Evolutionary conservation across 2,329 filamentous ascomycete genomes (phyloP).

Genomic region (Aspergillus tanneri): DNA sequence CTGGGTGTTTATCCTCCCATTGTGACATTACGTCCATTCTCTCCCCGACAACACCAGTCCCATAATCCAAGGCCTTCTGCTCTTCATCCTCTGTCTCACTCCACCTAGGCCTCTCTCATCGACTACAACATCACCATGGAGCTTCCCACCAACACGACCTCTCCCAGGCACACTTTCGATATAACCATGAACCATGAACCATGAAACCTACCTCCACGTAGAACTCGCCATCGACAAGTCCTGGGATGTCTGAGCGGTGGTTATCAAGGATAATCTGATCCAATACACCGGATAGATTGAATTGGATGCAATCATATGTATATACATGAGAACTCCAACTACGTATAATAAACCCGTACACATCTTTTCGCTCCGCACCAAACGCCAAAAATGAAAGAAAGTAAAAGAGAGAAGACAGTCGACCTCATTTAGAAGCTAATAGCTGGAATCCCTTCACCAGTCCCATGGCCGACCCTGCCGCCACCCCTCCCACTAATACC

Average conservation of each 20-base stretch:
- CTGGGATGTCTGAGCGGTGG: no score
- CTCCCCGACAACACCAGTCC: background rate
- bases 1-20: conserved; percentile 46
- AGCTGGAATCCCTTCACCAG: conserved; percentile 41
- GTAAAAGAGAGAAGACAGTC: no score
- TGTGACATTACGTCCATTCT: no score
- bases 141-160: background rate
- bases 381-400: no score
- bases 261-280: no score
- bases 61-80: conserved; percentile 1
- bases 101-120: background rate
- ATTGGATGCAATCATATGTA: no score
- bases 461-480: conserved; percentile 43
- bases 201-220: background rate
- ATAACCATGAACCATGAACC: background rate
- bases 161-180: background rate
- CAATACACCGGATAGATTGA: no score
- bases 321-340: no score
- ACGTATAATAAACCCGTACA: no score
- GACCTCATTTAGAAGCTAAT: conserved; percentile 21
- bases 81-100: background rate
- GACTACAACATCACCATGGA: conserved; percentile 1
- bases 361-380: no score
- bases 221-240: conserved; percentile 4
- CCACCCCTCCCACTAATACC: conserved; percentile 42